Evolutionary conservation across 2,329 filamentous ascomycete genomes (phyloP).

Genomic region (Phialemoniopsis sp.): DNA sequence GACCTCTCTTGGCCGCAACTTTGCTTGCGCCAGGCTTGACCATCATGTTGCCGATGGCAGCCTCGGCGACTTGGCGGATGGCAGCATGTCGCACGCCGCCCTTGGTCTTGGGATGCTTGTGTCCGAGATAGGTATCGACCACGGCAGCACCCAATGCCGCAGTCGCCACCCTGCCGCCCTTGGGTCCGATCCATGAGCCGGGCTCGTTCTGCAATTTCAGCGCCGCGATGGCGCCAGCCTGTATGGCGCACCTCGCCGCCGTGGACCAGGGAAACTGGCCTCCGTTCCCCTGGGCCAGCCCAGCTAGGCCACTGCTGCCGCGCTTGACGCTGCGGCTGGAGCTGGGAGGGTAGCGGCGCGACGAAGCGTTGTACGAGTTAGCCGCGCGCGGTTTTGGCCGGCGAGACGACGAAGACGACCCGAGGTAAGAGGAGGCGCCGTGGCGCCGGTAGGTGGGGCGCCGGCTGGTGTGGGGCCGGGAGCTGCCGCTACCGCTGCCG

Average conservation of each 20-base stretch:
- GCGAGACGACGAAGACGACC: too few relatives aligned
- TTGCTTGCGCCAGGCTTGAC: slow-evolving; percentile 11
- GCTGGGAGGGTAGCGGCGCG: not conserved
- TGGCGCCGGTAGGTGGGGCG: too few relatives aligned
- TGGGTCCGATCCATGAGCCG: slow-evolving; percentile 15
- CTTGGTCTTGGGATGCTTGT: slow-evolving; percentile 11
- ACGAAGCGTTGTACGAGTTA: too few relatives aligned
- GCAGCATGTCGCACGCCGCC: slow-evolving; percentile 19
- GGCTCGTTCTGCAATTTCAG: slow-evolving; percentile 11
- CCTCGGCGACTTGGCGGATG: slow-evolving; percentile 16
- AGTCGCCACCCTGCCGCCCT: slow-evolving; percentile 17
- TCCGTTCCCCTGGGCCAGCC: not conserved
- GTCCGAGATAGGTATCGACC: slow-evolving; percentile 17
- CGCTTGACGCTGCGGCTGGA: not conserved
- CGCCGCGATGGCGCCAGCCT: slow-evolving; percentile 16
- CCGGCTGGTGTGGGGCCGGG: too few relatives aligned
- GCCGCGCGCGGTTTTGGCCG: too few relatives aligned
- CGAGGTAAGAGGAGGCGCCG: too few relatives aligned
- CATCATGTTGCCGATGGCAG: slow-evolving; percentile 13
- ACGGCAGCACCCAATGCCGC: slow-evolving; percentile 18
- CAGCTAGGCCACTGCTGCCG: too few relatives aligned
- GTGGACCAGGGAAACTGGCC: slow-evolving; percentile 9
- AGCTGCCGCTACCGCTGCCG: too few relatives aligned
- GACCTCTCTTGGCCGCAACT: not conserved
- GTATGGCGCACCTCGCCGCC: slow-evolving; percentile 14